Base-by-base conservation (phyloP, 176 grass and related monocot species). In the Ananas comosus region DNA sequence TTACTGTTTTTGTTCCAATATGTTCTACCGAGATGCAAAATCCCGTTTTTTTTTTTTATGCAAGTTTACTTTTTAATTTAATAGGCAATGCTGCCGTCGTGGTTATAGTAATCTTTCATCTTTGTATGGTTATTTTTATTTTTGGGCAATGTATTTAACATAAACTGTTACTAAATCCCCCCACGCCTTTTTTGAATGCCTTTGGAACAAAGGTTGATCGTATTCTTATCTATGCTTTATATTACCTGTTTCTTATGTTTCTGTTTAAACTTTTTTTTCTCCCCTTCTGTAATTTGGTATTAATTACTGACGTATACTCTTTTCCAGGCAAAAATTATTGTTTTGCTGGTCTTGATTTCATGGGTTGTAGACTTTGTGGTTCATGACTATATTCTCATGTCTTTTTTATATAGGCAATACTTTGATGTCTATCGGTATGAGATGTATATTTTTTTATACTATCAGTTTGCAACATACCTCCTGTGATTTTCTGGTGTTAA, bases 351-450 rank as follows among this genome's bases (percentile, higher is more conserved):
- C 50, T 50, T 90, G 50, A 64, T 92, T 71, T 89, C 93, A n/a
- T n/a, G n/a, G n/a, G n/a, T n/a, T n/a, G n/a, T n/a, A n/a, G n/a
- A n/a, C n/a, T n/a, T n/a, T n/a, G n/a, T n/a, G n/a, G n/a, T n/a
- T n/a, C n/a, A 96, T 90, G 93, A 96, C 83, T 92, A 83, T 72
- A 79, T 92, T 82, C 75, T 92, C 69, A 92, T 96, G 93, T 86
- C 89, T 23, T 68, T 78, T n/a, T 74, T 96, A 85, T 89, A 96
- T 70, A 92, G 89, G 93, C 92, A 85, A 77, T 76, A 58, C 50
- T 61, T 61, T 61, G 9, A 61, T 61, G 21, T 61, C 17, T 61
- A 42, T 61, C 9, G n/a, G 16, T 61, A 19, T 10, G 21, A 18
- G 56, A n/a, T 61, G 56, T 16, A 61, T 61, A 61, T 9, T 61